Evolutionary conservation across 306 rosid genomes (phyloP).

Genomic region (Psophocarpus tetragonolobus): DNA sequence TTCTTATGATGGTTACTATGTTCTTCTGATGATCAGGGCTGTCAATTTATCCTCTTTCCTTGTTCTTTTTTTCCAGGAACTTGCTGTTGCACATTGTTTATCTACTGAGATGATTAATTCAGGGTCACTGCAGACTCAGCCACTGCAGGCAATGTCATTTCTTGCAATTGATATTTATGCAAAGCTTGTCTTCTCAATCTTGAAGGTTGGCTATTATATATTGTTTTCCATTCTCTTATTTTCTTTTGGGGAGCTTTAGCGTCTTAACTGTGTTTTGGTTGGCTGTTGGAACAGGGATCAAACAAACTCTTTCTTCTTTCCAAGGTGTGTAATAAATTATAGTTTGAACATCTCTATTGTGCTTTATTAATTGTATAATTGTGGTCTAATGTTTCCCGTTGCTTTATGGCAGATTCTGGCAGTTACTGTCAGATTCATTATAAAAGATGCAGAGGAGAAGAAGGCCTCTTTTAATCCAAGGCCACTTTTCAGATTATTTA

Average conservation of each 20-base stretch:
- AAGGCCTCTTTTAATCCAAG: constrained; percentile 81
- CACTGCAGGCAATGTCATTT: constrained; percentile 66
- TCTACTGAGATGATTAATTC: constrained; percentile 74
- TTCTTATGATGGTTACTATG: neutral
- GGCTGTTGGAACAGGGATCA: constrained; percentile 68
- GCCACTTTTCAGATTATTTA: constrained; percentile 90
- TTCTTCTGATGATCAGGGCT: neutral
- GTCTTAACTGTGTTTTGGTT: constrained; percentile 23
- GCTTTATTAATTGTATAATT: constrained; percentile 3
- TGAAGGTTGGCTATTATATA: constrained; percentile 59
- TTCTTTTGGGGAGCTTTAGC: neutral
- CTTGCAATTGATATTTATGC: constrained; percentile 88
- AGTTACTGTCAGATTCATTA: constrained; percentile 73
- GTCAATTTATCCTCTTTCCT: neutral
- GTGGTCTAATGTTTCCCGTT: constrained; percentile 26
- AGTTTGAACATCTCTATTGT: neutral
- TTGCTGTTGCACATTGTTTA: constrained; percentile 77
- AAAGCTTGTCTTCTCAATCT: constrained; percentile 73
- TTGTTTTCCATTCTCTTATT: neutral
- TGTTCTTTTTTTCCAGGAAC: constrained; percentile 52
- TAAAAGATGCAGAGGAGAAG: constrained; percentile 90
- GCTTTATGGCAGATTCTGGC: constrained; percentile 65
- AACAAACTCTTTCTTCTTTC: constrained; percentile 65
- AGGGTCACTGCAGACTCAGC: constrained; percentile 73
- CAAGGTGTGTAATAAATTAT: constrained; percentile 56